These are phyloP conservation scores for Geotrichum cucujoidarum DNA, from an alignment of 1,139 yeast species.

Conservation along the genomic window DNA sequence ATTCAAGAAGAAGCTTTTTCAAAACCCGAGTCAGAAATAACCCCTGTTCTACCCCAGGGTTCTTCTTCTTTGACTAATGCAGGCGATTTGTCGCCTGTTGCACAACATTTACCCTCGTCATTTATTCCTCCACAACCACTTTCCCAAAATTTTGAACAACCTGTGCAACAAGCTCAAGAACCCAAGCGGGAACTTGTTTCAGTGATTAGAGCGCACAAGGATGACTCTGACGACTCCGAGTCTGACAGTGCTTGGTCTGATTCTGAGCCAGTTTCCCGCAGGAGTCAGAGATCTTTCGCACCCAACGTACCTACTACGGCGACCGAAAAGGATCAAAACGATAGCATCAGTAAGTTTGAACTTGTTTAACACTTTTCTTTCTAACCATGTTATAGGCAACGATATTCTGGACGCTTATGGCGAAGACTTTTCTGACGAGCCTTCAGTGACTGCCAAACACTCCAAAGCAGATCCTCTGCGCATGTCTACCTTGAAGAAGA, in stretches of 20 bases:
- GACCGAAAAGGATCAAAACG: neutral
- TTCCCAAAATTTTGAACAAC: neutral
- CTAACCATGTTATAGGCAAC: constrained; percentile 1
- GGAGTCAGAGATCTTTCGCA: too few species aligned
- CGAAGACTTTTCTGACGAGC: constrained; percentile 5
- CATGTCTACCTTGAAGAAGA: neutral
- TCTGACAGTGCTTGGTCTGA: constrained; percentile 17
- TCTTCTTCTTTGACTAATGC: neutral
- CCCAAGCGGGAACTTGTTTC: constrained; percentile 5
- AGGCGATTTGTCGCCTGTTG: neutral
- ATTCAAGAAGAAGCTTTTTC: neutral
- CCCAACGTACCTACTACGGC: too few species aligned
- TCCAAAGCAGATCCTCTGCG: neutral
- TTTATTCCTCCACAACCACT: neutral
- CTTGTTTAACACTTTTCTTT: neutral
- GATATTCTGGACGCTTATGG: constrained; percentile 1
- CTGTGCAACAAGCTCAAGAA: neutral
- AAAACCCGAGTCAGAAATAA: neutral
- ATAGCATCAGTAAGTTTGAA: neutral
- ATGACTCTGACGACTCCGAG: constrained; percentile 5
- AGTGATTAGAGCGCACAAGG: constrained; percentile 13
- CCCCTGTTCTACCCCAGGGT: neutral
- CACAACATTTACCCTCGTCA: neutral
- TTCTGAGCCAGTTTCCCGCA: constrained; percentile 1
- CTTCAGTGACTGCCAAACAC: neutral